Evolutionary conservation across 371 early-diverging fungal genomes (phyloP).

Genomic region (Conidiobolus incongruus): DNA sequence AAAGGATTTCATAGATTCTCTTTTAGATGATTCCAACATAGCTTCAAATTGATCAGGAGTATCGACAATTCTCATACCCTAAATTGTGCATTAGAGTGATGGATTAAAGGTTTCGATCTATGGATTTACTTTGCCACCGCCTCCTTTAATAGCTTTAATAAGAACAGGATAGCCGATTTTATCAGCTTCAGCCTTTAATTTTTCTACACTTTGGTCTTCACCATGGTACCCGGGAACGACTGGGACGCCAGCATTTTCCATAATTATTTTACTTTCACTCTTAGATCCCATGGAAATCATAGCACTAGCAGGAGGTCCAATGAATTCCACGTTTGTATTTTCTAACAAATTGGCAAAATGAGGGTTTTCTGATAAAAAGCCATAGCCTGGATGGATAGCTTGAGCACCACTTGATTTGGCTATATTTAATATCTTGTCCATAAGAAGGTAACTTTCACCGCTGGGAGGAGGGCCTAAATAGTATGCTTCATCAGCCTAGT

Average conservation of each 20-base stretch:
- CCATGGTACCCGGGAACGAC: slow-evolving; percentile 92
- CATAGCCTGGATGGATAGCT: slow-evolving; percentile 91
- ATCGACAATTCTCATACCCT: slow-evolving; percentile 75
- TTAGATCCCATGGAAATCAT: slow-evolving; percentile 92
- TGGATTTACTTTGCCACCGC: slow-evolving; percentile 71
- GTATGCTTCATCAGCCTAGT: slow-evolving; percentile 87
- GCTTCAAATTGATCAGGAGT: slow-evolving; percentile 50
- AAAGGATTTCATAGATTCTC: slow-evolving; percentile 79
- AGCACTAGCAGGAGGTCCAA: slow-evolving; percentile 82
- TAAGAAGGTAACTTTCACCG: slow-evolving; percentile 62
- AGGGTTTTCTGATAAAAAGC: slow-evolving; percentile 91
- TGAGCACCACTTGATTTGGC: slow-evolving; percentile 65
- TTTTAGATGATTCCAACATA: slow-evolving; percentile 61
- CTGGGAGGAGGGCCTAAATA: slow-evolving; percentile 74
- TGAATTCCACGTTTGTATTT: slow-evolving; percentile 33
- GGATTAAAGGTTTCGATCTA: not conserved
- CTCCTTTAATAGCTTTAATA: slow-evolving; percentile 90
- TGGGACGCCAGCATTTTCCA: slow-evolving; percentile 70
- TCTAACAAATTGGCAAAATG: slow-evolving; percentile 56
- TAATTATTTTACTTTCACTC: slow-evolving; percentile 80
- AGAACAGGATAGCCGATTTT: slow-evolving; percentile 83
- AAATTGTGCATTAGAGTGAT: not conserved
- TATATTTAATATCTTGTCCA: slow-evolving; percentile 64
- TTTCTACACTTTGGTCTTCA: slow-evolving; percentile 53
- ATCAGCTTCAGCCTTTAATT: slow-evolving; percentile 47